A percentile compares a stretch with the other conserved stretches of the same genome.
Evolutionary conservation across 1,284 basidiomycete genomes (phyloP).

Genomic region (Ustilago vetiveriae): DNA sequence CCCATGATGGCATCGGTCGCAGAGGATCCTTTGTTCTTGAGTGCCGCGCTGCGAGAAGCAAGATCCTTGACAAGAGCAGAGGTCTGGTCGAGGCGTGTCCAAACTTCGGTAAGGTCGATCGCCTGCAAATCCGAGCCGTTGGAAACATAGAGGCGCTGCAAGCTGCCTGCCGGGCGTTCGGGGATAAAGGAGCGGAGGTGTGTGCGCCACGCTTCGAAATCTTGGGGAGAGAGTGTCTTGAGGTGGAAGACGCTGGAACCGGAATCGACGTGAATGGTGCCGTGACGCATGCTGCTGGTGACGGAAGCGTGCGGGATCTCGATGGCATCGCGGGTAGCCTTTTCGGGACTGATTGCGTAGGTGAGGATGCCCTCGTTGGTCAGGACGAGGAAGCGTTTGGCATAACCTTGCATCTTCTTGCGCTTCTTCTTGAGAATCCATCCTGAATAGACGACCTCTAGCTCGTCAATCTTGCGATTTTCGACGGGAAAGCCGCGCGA

Average conservation of each 20-base stretch:
- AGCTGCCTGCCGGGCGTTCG: constrained; percentile 29
- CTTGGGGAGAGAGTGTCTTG: constrained; percentile 59
- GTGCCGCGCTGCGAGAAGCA: not conserved
- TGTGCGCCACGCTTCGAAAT: constrained; percentile 61
- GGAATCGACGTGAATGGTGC: constrained; percentile 65
- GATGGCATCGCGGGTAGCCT: constrained; percentile 59
- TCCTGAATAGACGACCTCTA: constrained; percentile 58
- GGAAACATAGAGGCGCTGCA: constrained; percentile 47
- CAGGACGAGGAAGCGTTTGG: constrained; percentile 64
- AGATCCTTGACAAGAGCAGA: constrained; percentile 51
- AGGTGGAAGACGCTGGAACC: constrained; percentile 64
- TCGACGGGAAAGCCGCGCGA: constrained; percentile 29
- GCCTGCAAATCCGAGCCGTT: constrained; percentile 52
- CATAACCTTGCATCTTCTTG: constrained; percentile 67
- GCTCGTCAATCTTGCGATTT: constrained; percentile 43
- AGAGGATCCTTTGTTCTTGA: constrained; percentile 20
- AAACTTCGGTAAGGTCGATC: constrained; percentile 52
- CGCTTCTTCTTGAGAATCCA: constrained; percentile 67
- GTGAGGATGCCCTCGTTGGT: constrained; percentile 61
- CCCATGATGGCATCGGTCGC: constrained; percentile 34
- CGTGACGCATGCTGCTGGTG: constrained; percentile 60
- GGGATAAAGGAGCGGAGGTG: constrained; percentile 63
- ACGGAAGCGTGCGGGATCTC: constrained; percentile 65
- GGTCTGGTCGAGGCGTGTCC: constrained; percentile 46
- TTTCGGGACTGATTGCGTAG: constrained; percentile 60